Conservation (phyloP, 768 basidiomycete genomes). For the Lyophyllum decastes region DNA sequence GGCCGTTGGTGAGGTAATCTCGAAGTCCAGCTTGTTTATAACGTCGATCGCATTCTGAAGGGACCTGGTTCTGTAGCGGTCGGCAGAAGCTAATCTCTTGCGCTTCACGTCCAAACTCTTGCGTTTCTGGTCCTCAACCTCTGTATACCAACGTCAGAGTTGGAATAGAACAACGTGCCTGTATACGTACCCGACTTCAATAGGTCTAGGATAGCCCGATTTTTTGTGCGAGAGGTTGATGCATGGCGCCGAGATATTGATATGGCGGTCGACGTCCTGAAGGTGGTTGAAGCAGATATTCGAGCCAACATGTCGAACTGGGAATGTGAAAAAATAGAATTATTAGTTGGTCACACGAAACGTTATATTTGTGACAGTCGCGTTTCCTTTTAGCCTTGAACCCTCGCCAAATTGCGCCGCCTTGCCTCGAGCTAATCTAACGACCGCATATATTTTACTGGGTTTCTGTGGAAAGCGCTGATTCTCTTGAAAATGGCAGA, state of each 20-base stretch:
- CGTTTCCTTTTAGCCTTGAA: slow-evolving; percentile 9
- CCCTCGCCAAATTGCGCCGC: not conserved
- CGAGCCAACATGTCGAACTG: slow-evolving; percentile 4
- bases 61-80: not conserved
- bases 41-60: not conserved
- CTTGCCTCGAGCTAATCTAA: not conserved
- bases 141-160: too few relatives aligned
- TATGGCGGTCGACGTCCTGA: not conserved
- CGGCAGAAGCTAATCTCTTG: not conserved
- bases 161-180: not conserved
- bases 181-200: slow-evolving; percentile 40
- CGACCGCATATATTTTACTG: not conserved
- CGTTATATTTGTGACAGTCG: slow-evolving; percentile 16
- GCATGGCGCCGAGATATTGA: slow-evolving; percentile 1
- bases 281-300: slow-evolving; percentile 6
- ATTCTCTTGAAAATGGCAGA: slow-evolving; percentile 26
- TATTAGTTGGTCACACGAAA: not conserved
- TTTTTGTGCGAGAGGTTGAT: not conserved
- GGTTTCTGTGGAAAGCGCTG: not conserved
- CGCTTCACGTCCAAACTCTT: not conserved
- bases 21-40: slow-evolving; percentile 4
- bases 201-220: slow-evolving; percentile 33
- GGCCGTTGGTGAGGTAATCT: slow-evolving; percentile 2
- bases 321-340: not conserved
- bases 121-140: not conserved